Evolutionary conservation across 2,329 filamentous ascomycete genomes (phyloP), one percentile per base, ranked within the genome.

Genomic region (Alternaria incomplexa): DNA sequence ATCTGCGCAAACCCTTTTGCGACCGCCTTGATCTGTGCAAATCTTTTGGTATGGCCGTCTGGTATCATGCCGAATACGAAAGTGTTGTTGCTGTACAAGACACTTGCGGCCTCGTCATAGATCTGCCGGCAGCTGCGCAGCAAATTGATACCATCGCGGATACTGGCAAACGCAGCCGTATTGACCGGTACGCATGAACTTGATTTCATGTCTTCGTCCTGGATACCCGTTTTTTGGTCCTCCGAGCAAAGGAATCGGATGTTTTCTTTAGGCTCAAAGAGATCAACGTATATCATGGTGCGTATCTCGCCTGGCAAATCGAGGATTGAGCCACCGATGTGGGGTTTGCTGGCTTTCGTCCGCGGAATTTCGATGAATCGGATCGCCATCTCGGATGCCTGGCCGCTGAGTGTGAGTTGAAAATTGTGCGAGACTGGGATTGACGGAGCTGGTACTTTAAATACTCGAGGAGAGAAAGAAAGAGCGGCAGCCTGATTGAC

Each of bases 391-490:
- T 22, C 1, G 17, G 20, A 8, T 45, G 17, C 1, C 3, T 28
- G 26, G 4, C 5, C 10, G 17, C 1, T 12, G 43, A 45, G 43
- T 0, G 20, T 45, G 22, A 22, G 17, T 45, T 23, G 11, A 1
- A 0, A 0, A 20, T 3, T 22, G 3, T 0, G 20, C 11, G 0
- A 36, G 32, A n/a, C 15, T 0, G 32, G 17, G 8, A 0, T 0
- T 22, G 22, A 2, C 1, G 17, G 12, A 0, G 11, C 17, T 22
- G 20, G 11, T 9, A 2, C 20, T 20, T 20, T 20, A 20, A 20
- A 20, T 20, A 20, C 20, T 20, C 20, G 20, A 20, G 2, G 20
- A 1, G 20, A 22, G 43, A 44, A 45, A 23, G 20, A 45, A 5
- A 45, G 0, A 1, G 43, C 20, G 20, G 43, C 17, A 45, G 20